Evolutionary conservation across 2,329 filamentous ascomycete genomes (phyloP).

Genomic region (Lecanicillium sp.): DNA sequence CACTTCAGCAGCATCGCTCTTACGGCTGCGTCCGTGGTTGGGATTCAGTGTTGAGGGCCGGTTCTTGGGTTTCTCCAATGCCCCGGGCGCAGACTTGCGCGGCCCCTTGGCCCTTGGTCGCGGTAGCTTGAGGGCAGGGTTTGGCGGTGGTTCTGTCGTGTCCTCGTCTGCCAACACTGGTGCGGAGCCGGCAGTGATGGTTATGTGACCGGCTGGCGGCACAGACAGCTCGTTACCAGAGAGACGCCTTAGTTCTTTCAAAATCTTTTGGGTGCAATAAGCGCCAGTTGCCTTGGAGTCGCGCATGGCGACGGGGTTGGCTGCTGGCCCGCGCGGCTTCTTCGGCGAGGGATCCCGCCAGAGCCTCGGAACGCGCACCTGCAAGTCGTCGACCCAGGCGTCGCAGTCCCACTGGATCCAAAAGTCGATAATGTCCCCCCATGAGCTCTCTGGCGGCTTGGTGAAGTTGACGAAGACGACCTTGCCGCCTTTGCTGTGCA

Average conservation of each 20-base stretch:
- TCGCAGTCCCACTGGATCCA: slow-evolving; percentile 73
- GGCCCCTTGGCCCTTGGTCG: slow-evolving; percentile 25
- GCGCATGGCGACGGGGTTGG: slow-evolving; percentile 37
- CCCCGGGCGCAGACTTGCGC: slow-evolving; percentile 36
- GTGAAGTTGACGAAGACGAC: slow-evolving; percentile 71
- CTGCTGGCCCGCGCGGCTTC: slow-evolving; percentile 27
- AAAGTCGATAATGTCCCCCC: slow-evolving; percentile 68
- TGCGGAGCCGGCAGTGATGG: slow-evolving; percentile 14
- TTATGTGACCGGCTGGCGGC: slow-evolving; percentile 16
- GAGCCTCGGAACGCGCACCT: slow-evolving; percentile 50
- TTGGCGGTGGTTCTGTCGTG: slow-evolving; percentile 1
- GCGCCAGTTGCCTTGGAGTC: slow-evolving; percentile 42
- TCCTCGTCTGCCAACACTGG: slow-evolving; percentile 5
- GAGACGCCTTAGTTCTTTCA: slow-evolving; percentile 33
- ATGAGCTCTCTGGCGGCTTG: slow-evolving; percentile 64
- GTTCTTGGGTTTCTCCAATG: slow-evolving; percentile 25
- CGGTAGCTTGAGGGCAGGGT: slow-evolving; percentile 11
- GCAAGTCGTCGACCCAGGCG: slow-evolving; percentile 62
- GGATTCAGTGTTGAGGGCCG: slow-evolving; percentile 31
- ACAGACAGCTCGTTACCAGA: slow-evolving; percentile 20
- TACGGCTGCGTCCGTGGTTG: slow-evolving; percentile 28
- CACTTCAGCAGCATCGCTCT: slow-evolving; percentile 18
- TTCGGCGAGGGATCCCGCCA: slow-evolving; percentile 49
- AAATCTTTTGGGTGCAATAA: slow-evolving; percentile 38
- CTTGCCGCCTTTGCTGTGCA: slow-evolving; percentile 61